phyloP scores from a whole-genome alignment of 2,329 filamentous ascomycete genomes.

The Penicillium sp. region DNA sequence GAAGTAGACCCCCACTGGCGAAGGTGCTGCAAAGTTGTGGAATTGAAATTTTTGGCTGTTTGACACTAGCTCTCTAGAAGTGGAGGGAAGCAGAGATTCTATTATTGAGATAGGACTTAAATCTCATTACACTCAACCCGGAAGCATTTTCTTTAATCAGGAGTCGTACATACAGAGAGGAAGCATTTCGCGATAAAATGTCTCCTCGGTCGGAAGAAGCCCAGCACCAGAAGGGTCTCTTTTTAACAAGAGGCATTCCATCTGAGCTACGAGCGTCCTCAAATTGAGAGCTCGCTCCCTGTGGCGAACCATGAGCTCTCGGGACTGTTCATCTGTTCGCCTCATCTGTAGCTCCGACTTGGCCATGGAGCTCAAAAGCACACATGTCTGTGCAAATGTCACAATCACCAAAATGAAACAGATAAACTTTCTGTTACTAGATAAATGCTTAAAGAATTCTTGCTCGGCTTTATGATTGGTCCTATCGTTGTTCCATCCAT shows the following conservation, averaged over 20 bases:
- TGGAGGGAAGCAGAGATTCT: too few relatives aligned
- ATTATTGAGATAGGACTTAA: too few relatives aligned
- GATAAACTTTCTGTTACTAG: not conserved
- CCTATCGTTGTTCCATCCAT: not conserved
- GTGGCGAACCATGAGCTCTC: not conserved
- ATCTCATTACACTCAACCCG: too few relatives aligned
- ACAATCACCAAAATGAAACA: not conserved
- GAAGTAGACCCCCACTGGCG: too few relatives aligned
- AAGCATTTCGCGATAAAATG: not conserved
- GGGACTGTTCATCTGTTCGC: not conserved
- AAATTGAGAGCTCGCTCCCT: not conserved
- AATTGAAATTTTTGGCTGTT: too few relatives aligned
- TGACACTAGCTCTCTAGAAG: too few relatives aligned
- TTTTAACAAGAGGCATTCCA: not conserved
- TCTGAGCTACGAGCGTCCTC: not conserved
- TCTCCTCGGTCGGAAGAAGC: not conserved
- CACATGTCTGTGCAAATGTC: not conserved
- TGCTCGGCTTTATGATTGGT: not conserved
- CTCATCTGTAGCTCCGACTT: not conserved
- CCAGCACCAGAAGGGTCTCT: not conserved
- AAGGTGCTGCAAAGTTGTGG: too few relatives aligned
- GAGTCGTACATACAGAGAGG: not conserved
- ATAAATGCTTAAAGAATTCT: not conserved
- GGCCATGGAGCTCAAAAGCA: not conserved
- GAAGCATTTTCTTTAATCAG: too few relatives aligned